These are phyloP conservation scores for Hypomyces perniciosus DNA, from an alignment of 2,329 filamentous ascomycete species.

Conservation along the genomic window DNA sequence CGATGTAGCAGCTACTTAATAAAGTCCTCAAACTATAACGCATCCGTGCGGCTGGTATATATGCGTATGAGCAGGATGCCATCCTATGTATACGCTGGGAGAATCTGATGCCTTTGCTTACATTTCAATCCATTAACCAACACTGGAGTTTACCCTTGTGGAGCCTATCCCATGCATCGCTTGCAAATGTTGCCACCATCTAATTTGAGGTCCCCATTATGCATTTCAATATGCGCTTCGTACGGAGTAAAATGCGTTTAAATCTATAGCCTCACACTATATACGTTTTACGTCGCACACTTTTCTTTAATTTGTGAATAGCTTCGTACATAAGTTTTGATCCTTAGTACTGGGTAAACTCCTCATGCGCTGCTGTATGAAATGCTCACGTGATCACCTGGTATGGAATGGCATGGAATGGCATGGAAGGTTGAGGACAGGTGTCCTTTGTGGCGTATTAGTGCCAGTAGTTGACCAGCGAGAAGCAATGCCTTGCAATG, in stretches of 20 bases:
- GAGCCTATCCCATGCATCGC: conserved; percentile 28
- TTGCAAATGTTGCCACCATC: too few relatives aligned
- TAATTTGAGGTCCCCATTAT: too few relatives aligned
- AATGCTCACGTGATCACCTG: background rate
- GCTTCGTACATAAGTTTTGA: too few relatives aligned
- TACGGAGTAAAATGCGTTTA: too few relatives aligned
- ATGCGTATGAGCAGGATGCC: background rate
- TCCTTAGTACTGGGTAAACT: too few relatives aligned
- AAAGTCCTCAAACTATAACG: conserved; percentile 15
- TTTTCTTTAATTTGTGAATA: too few relatives aligned
- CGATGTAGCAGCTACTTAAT: conserved; percentile 26
- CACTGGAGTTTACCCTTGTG: conserved; percentile 20
- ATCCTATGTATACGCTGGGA: conserved; percentile 8
- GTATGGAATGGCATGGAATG: background rate
- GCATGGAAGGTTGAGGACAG: background rate
- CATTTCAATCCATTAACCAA: conserved; percentile 19
- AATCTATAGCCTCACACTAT: too few relatives aligned
- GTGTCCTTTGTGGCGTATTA: background rate
- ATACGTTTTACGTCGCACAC: too few relatives aligned
- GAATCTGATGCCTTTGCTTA: conserved; percentile 17
- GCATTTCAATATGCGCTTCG: too few relatives aligned
- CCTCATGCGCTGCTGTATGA: background rate
- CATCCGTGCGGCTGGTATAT: background rate
- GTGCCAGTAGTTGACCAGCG: background rate
- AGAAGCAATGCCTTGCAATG: conserved; percentile 1